A percentile compares a stretch with the other conserved stretches of the same genome.
Evolutionary conservation across 164 flowering plant species (phyloP).

Genomic region (Vitis riparia): DNA sequence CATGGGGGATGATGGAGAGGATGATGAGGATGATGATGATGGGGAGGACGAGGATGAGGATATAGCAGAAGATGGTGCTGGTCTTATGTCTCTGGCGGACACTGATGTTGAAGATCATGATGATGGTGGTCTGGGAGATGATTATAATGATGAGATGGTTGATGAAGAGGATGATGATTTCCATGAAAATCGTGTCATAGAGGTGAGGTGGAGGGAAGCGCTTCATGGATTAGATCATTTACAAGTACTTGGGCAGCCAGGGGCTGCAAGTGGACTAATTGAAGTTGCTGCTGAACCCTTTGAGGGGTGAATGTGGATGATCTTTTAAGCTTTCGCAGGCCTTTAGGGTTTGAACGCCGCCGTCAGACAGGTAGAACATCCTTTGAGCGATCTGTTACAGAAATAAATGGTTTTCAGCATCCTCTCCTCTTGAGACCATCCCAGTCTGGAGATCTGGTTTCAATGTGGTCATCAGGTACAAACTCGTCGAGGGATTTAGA

Average conservation of each 20-base stretch:
- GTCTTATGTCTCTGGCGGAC: conserved; percentile 85
- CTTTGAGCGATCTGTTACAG: conserved; percentile 62
- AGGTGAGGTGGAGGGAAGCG: conserved; percentile 93
- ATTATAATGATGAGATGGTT: conserved; percentile 82
- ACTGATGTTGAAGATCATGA: conserved; percentile 95
- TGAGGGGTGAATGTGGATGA: conserved; percentile 90
- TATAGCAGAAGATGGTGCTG: conserved; percentile 85
- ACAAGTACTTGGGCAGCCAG: conserved; percentile 88
- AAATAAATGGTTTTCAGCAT: conserved; percentile 77
- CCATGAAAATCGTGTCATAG: conserved; percentile 83
- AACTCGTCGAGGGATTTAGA: conserved; percentile 64
- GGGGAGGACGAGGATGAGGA: conserved; percentile 88
- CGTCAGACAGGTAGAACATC: conserved; percentile 65
- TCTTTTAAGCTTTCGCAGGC: conserved; percentile 75
- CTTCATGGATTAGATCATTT: conserved; percentile 85
- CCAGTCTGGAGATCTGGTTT: conserved; percentile 53
- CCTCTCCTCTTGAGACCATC: conserved; percentile 85
- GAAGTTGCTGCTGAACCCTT: conserved; percentile 87
- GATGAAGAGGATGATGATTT: conserved; percentile 95
- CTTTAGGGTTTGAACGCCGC: conserved; percentile 74
- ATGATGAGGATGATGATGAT: conserved; percentile 83
- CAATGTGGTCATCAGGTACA: conserved; percentile 66
- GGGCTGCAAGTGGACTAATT: conserved; percentile 60
- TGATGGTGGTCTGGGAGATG: conserved; percentile 86
- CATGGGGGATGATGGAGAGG: conserved; percentile 85